Evolutionary conservation across 352 stramenopile genomes (phyloP), one percentile per base, ranked within the genome.

Genomic region (Sclerospora graminicola): DNA sequence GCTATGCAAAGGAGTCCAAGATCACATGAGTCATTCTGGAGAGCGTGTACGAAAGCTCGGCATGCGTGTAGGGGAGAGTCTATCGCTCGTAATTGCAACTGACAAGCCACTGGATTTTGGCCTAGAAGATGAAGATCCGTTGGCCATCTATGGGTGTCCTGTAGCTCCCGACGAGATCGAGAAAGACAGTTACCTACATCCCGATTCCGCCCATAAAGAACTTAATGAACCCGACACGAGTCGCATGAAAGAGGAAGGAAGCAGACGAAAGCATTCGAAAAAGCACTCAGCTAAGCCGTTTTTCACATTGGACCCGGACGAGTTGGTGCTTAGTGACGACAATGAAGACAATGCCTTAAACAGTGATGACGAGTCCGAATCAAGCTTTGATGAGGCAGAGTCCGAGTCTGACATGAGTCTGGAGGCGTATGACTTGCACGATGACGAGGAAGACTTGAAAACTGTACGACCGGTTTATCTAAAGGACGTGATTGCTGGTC

Each of bases 341-440:
- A 54, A 59, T n/a, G 51, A 37, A 39, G 32, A 24, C 23, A 28
- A 57, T 21, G 40, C 27, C 13, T 63, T 30, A 1, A 33, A 64
- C 2, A 42, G 38, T 20, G 60, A 48, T 18, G 27, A 8, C 13
- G 57, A 63, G 15, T 58, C 56, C 11, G 39, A 47, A 39, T 47
- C 37, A 11, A 64, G 60, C 33, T 57, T 46, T 1, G 41, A 61
- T 29, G 50, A 54, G 24, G 55, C 32, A 0, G 60, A 77, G 8
- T 72, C 72, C 4, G 72, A 84, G 31, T 89, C 77, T 9, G 73
- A 89, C 21, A 61, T 71, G 50, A 89, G 77, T 30, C 46, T 89
- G 24, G 65, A 74, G 23, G 62, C 77, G 6, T 89, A 74, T 30
- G 65, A 87, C 39, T 45, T 89, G 27, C 33, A 75, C 2, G 77